Conservation (phyloP, 2,329 filamentous ascomycete genomes). For the Curvularia verruculosa region DNA sequence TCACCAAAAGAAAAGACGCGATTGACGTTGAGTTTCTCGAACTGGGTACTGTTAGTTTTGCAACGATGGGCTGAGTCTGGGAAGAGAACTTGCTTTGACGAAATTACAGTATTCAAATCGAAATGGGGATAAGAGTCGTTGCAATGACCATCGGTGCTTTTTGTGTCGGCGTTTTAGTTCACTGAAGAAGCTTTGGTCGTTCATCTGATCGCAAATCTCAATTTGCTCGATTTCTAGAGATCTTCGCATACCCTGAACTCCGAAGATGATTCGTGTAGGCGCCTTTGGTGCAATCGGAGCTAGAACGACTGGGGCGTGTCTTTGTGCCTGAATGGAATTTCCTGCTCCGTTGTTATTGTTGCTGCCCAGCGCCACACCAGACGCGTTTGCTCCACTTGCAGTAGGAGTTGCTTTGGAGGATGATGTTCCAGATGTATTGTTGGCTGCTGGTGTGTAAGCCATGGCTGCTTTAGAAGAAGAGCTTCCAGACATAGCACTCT, state of each 20-base stretch:
- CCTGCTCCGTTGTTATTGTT: neutral
- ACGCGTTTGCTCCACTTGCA: neutral
- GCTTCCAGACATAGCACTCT: neutral
- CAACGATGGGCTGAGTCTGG: rapidly evolving
- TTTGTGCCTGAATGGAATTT: neutral
- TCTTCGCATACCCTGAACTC: neutral
- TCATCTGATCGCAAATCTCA: neutral
- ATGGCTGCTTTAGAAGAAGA: neutral
- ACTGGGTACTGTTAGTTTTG: neutral
- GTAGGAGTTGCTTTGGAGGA: neutral
- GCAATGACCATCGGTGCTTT: neutral
- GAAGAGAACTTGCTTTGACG: neutral
- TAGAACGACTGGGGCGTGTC: too few relatives aligned
- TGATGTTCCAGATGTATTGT: neutral
- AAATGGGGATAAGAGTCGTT: neutral
- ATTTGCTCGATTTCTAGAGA: neutral
- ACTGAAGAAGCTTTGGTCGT: neutral
- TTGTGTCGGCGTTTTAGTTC: neutral
- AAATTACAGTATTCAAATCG: neutral
- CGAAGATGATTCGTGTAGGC: neutral
- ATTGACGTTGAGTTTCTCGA: neutral
- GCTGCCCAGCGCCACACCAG: neutral
- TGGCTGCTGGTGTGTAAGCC: neutral
- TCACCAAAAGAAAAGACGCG: neutral
- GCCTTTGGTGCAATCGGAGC: neutral